Base-by-base conservation (phyloP, 805 yeast species). In the Lachancea meyersii region DNA sequence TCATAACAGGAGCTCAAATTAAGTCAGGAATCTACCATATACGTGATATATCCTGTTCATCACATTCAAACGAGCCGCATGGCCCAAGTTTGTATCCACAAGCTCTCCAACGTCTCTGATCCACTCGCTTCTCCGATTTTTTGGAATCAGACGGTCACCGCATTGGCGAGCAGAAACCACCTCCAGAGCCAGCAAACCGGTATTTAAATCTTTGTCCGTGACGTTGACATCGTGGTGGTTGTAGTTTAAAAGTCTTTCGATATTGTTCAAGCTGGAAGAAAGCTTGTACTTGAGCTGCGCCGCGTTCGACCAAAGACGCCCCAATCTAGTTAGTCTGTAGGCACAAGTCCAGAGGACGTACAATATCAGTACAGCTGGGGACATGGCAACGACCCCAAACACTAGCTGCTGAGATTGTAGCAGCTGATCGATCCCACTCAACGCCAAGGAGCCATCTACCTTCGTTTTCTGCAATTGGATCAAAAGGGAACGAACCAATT, bases 381-480 rank as follows among this genome's bases (percentile, higher is more conserved):
- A 76, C 3, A 93, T 80, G 1, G 97, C 96, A 20, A 93, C 84
- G 18, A 86, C 68, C 1, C 95, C 96, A 67, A 91, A 86, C n/a
- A 93, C 93, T 42, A 91, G 73, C 60, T 93, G 95, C 65, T 91
- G 98, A 39, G 93, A 82, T 61, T 87, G 83, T 35, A 93, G 72
- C 50, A 91, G 68, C 58, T 85, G 82, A 63, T 93, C 97, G 48
- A 93, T 89, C 7, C 97, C 97, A 52, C 75, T 77, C 47, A 91
- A 75, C 0, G 96, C 97, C 4, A 88, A 68, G 28, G 85, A 88
- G 7, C 95, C 96, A 60, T 91, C 98, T 5, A 93, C 97, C 63
- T 91, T 91, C 10, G 95, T 82, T 64, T 93, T 91, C 61, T 91
- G 98, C n/a, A 93, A 70, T 62, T 93, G 97, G 48, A 91, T 89